phyloP scores from a whole-genome alignment of 2,329 filamentous ascomycete species.

The Penicillium sp. region DNA sequence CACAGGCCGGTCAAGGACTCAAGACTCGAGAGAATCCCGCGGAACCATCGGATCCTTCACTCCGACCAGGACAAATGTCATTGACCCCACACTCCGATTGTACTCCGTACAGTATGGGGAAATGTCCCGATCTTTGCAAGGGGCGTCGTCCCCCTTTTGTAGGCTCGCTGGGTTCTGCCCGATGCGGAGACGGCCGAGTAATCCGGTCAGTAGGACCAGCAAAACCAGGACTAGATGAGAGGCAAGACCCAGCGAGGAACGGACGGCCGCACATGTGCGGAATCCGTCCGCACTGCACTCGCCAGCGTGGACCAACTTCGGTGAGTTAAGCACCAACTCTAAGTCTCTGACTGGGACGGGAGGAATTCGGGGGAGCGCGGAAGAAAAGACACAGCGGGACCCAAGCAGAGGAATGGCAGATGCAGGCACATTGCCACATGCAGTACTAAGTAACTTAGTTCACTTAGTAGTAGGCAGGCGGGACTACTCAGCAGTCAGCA shows the following conservation, averaged over 20 bases:
- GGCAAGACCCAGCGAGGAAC: constrained; percentile 2
- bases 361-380: constrained; percentile 3
- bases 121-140: neutral
- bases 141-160: neutral
- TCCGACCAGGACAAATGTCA: neutral
- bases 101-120: neutral
- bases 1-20: neutral
- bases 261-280: constrained; percentile 12
- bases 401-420: neutral
- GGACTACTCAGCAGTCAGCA: neutral
- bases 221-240: neutral
- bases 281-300: constrained; percentile 16
- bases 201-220: neutral
- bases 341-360: neutral
- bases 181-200: neutral
- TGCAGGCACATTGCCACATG: neutral
- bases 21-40: neutral
- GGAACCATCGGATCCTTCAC: neutral
- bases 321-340: neutral
- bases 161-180: constrained; percentile 7
- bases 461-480: too few relatives aligned
- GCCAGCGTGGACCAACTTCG: neutral
- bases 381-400: neutral
- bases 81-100: neutral
- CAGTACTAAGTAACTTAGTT: neutral